A percentile compares a stretch with the other conserved stretches of the same genome.
phyloP scores from a whole-genome alignment of 495 filamentous ascomycete genomes.

The Aspergillus ostianus region DNA sequence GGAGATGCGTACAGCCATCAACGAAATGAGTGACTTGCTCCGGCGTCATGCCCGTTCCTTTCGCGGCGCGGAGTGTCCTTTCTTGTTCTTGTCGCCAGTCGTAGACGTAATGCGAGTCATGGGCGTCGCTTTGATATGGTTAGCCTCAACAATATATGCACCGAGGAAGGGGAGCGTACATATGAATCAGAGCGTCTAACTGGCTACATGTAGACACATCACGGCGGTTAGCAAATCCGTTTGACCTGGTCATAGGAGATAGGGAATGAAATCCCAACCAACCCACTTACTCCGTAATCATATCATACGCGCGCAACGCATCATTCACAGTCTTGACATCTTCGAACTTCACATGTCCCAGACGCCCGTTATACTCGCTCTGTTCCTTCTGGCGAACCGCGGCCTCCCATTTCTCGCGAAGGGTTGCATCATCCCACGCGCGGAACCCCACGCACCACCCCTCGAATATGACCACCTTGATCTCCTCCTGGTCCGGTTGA shows the following conservation, averaged over 20 bases:
- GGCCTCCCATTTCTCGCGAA: constrained; percentile 57
- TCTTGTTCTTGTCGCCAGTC: constrained; percentile 87
- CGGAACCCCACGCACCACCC: constrained; percentile 93
- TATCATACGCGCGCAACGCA: constrained; percentile 66
- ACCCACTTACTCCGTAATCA: constrained; percentile 55
- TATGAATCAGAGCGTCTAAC: constrained; percentile 81
- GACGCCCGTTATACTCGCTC: constrained; percentile 39
- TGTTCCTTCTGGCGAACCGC: constrained; percentile 47
- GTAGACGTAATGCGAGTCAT: constrained; percentile 75
- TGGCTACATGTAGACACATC: constrained; percentile 32
- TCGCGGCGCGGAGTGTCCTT: constrained; percentile 58
- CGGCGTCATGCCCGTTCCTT: constrained; percentile 75
- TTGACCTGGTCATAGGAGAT: background rate
- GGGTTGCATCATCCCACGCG: constrained; percentile 50
- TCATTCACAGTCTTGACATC: constrained; percentile 74
- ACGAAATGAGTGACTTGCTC: constrained; percentile 66
- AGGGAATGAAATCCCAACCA: constrained; percentile 21
- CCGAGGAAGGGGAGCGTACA: constrained; percentile 55
- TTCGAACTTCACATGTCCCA: constrained; percentile 61
- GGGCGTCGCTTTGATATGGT: constrained; percentile 61
- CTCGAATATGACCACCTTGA: constrained; percentile 75
- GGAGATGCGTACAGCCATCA: constrained; percentile 56
- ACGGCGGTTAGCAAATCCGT: background rate
- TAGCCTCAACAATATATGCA: too few species aligned
- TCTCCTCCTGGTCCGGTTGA: constrained; percentile 42